Conservation (phyloP, 371 early-diverging fungal species). For the Blakeslea trispora region DNA sequence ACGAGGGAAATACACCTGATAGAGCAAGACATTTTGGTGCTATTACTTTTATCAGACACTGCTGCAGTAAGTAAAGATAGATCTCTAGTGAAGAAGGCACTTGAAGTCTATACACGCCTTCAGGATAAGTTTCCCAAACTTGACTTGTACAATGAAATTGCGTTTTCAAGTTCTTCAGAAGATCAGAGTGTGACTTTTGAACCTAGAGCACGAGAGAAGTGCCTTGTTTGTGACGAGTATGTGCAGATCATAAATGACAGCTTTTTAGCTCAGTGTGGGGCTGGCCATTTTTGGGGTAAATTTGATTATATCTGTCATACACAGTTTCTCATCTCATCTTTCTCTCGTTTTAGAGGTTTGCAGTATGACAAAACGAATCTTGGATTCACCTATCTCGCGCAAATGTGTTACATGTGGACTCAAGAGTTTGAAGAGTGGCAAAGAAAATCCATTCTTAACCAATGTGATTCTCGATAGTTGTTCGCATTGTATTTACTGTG, state of each 20-base stretch:
- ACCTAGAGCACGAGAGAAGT: conserved; percentile 19
- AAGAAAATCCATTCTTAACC: conserved; percentile 9
- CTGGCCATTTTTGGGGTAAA: conserved; percentile 39
- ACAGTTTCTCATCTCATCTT: no score
- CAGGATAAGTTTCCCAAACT: conserved; percentile 12
- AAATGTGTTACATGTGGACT: conserved; percentile 27
- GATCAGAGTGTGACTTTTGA: neutral
- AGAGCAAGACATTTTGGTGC: conserved; percentile 14
- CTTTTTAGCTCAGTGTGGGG: conserved; percentile 19
- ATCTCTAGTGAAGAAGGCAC: neutral
- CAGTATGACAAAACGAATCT: conserved; percentile 25
- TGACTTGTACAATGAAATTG: conserved; percentile 15
- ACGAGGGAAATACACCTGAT: neutral
- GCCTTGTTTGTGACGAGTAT: conserved; percentile 25
- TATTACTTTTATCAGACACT: conserved; percentile 15
- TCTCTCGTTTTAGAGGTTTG: conserved; percentile 23
- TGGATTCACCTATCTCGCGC: conserved; percentile 17
- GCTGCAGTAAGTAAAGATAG: neutral
- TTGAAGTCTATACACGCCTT: conserved; percentile 9
- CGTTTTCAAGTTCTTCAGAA: neutral
- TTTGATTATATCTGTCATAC: no score
- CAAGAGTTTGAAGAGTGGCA: conserved; percentile 20
- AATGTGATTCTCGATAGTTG: conserved; percentile 20
- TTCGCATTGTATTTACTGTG: conserved; percentile 27
- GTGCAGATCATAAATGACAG: conserved; percentile 10